Evolutionary conservation across 2,329 filamentous ascomycete species (phyloP), one percentile per base, ranked within the genome.

Genomic region (Mollisiaceae sp.): DNA sequence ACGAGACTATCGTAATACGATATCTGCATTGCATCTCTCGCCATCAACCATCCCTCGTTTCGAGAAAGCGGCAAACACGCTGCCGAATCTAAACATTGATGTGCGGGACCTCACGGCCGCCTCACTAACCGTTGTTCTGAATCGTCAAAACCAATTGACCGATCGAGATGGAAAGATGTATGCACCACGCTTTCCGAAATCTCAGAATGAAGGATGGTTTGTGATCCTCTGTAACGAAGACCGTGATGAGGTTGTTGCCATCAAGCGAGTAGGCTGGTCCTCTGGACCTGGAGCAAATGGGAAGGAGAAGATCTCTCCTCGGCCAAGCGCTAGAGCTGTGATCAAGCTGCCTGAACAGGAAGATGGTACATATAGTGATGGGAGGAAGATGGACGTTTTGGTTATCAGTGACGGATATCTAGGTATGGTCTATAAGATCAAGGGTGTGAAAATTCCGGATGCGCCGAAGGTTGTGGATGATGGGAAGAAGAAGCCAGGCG

Each of bases 201-300:
- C 93, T 18, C 95, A 99, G 78, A 95, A 89, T 0, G 95, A 99
- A 75, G 94, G 94, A 0, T 98, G 90, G 86, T 98, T 99, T 77
- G 86, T 95, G 15, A 76, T 98, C 24, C 84, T 97, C 0, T 89
- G 88, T 8, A 88, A 91, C 71, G 74, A 85, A 2, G 81, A 81
- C 0, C 85, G 80, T 8, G 92, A 94, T 65, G 92, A 97, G 71
- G 84, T 98, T 45, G 78, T 97, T 4, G 94, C 91, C 2, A 82
- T 99, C 68, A 98, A 97, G 83, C 84, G 95, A 36, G 86, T 95
- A 0, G 89, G 89, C 1, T 98, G 95, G 94, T 77, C 74, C 57
- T 66, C 76, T 67, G 70, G 74, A 64, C 71, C 72, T 47, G 66
- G 59, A 24, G 69, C 68, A 64, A 72, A 73, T 47, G 67, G 59